Percentiles rank a stretch among this genome's conserved stretches.
Evolutionary conservation across 495 filamentous ascomycete species (phyloP).

Genomic region (Achaetomiella virescens): DNA sequence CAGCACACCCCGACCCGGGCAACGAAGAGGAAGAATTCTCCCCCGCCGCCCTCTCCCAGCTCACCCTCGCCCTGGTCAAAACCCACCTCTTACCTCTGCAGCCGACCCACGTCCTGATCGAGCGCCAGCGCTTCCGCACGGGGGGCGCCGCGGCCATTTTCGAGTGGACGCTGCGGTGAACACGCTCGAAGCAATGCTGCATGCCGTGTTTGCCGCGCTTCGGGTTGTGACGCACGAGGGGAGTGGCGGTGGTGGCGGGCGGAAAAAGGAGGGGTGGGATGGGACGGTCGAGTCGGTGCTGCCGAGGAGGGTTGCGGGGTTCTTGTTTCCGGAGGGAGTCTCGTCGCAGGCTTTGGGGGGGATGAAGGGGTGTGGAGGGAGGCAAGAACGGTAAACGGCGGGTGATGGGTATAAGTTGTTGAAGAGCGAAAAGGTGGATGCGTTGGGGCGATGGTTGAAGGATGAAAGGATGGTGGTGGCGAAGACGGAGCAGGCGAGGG

Average conservation of each 20-base stretch:
- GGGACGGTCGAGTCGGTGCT: conserved; percentile 33
- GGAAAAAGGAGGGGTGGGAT: conserved; percentile 17
- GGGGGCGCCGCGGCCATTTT: conserved; percentile 56
- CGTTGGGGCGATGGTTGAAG: conserved; percentile 53
- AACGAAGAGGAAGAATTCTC: conserved; percentile 38
- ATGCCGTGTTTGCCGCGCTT: conserved; percentile 64
- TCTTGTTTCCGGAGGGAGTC: conserved; percentile 25
- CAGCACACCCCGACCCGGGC: too few species aligned
- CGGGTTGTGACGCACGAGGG: neutral
- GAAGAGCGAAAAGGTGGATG: conserved; percentile 61
- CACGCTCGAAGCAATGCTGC: conserved; percentile 82
- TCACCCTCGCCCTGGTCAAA: conserved; percentile 57
- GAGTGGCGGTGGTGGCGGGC: neutral
- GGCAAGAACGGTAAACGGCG: conserved; percentile 4
- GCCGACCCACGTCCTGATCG: conserved; percentile 75
- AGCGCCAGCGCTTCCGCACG: conserved; percentile 82
- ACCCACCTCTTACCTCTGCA: conserved; percentile 43
- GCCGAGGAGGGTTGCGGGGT: conserved; percentile 36
- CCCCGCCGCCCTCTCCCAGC: conserved; percentile 47
- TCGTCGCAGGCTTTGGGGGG: neutral
- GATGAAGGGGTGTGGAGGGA: conserved; percentile 14
- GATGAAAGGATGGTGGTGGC: conserved; percentile 28
- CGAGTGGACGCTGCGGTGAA: conserved; percentile 90
- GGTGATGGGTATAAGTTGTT: conserved; percentile 20
- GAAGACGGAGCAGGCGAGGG: conserved; percentile 30